Percentiles rank a stretch among this genome's conserved stretches.
Conservation (phyloP, 1,284 basidiomycete species). For the Meripilus lineatus region DNA sequence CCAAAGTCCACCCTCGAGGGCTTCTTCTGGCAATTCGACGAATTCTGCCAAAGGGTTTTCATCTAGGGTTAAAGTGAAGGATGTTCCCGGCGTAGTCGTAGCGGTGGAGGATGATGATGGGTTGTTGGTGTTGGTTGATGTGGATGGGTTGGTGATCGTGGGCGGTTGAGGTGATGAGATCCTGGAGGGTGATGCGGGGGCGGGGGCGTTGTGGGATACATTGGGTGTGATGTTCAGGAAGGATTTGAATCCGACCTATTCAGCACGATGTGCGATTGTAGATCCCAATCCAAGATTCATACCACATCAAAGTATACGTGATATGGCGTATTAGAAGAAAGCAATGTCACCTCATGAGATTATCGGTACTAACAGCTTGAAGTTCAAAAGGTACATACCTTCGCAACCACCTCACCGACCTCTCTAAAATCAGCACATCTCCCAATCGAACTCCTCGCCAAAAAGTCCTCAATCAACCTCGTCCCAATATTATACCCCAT, state of each 20-base stretch:
- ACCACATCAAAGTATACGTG: too few relatives aligned
- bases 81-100: constrained; percentile 37
- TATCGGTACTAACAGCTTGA: too few relatives aligned
- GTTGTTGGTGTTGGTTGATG: constrained; percentile 18
- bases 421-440: constrained; percentile 90
- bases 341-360: too few relatives aligned
- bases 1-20: constrained; percentile 88
- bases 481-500: constrained; percentile 99
- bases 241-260: constrained; percentile 95
- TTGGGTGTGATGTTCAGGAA: constrained; percentile 92
- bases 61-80: constrained; percentile 84
- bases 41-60: constrained; percentile 98
- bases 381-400: constrained; percentile 49
- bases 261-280: too few relatives aligned
- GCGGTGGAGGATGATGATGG: too few relatives aligned
- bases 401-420: constrained; percentile 89
- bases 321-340: too few relatives aligned
- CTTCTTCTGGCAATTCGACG: constrained; percentile 94
- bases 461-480: constrained; percentile 94
- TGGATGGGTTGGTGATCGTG: constrained; percentile 36
- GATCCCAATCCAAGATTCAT: too few relatives aligned
- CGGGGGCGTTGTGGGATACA: constrained; percentile 63
- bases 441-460: constrained; percentile 84
- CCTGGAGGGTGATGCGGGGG: constrained; percentile 41
- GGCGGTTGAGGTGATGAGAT: too few relatives aligned